phyloP scores from a whole-genome alignment of 306 rosid species.

The Acmispon strigosus region DNA sequence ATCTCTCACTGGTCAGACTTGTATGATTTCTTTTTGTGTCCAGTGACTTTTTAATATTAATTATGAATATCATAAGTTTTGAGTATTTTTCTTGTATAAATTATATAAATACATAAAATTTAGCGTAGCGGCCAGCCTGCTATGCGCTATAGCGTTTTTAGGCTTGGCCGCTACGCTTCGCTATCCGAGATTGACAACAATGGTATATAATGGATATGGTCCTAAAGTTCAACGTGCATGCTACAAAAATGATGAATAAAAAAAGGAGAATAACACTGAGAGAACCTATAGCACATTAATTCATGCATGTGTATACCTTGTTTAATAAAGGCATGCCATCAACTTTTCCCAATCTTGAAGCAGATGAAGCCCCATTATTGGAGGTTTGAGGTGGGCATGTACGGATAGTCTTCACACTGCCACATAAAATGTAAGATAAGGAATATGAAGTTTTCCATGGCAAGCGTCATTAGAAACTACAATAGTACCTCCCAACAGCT shows the following conservation, averaged over 20 bases:
- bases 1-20: too few species aligned
- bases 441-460: conserved; percentile 11
- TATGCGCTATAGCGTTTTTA: neutral
- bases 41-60: too few species aligned
- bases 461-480: conserved; percentile 3
- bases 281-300: conserved; percentile 1
- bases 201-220: neutral
- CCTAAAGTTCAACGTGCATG: neutral
- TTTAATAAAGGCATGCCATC: conserved; percentile 67
- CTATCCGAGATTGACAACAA: neutral
- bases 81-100: too few species aligned
- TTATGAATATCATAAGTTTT: too few species aligned
- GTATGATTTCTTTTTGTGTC: too few species aligned
- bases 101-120: too few species aligned
- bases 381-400: conserved; percentile 92
- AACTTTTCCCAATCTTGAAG: conserved; percentile 68
- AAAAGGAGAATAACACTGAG: neutral
- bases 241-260: neutral
- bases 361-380: conserved; percentile 58
- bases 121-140: neutral
- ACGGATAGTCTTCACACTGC: conserved; percentile 89
- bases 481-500: conserved; percentile 78
- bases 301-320: conserved; percentile 47
- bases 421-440: conserved; percentile 21
- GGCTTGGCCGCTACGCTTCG: neutral